Evolutionary conservation across 805 yeast genomes (phyloP).

Genomic region (Metschnikowia cubensis): DNA sequence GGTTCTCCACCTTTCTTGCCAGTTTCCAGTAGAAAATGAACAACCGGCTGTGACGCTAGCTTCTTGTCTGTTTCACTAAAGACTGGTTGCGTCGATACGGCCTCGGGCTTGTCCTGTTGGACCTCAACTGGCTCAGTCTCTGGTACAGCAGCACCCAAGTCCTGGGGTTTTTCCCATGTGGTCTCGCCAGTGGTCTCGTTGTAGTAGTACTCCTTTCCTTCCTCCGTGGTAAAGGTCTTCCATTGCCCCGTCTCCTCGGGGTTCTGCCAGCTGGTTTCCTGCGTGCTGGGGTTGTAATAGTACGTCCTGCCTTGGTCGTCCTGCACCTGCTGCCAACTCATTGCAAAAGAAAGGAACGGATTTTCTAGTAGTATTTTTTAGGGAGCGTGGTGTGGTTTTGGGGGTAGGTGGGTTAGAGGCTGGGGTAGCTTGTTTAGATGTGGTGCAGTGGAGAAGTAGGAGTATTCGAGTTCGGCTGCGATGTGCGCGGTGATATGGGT

Average conservation of each 20-base stretch:
- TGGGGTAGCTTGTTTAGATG: too few relatives aligned
- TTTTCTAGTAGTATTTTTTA: too few relatives aligned
- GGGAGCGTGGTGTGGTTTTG: background rate
- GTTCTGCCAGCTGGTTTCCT: constrained; percentile 76
- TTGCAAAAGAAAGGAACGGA: background rate
- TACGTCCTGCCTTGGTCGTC: constrained; percentile 68
- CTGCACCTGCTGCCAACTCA: constrained; percentile 59
- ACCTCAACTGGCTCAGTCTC: background rate
- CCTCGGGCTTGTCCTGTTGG: background rate
- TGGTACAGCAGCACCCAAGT: constrained; percentile 23
- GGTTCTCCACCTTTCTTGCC: background rate
- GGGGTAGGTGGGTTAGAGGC: background rate
- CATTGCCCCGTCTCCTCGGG: constrained; percentile 43
- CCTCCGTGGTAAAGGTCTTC: constrained; percentile 51
- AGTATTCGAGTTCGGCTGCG: background rate
- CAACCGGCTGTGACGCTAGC: constrained; percentile 1
- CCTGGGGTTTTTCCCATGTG: constrained; percentile 76
- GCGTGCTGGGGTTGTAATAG: constrained; percentile 63
- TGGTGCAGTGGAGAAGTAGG: background rate
- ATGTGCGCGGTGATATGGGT: background rate
- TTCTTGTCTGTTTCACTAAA: constrained; percentile 1
- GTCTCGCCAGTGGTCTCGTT: constrained; percentile 61
- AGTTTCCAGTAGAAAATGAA: background rate
- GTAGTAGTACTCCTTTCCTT: constrained; percentile 63
- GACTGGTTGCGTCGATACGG: background rate